Evolutionary conservation across 1,139 yeast genomes (phyloP), one percentile per base, ranked within the genome.

Genomic region (Wickerhamomyces sp.): DNA sequence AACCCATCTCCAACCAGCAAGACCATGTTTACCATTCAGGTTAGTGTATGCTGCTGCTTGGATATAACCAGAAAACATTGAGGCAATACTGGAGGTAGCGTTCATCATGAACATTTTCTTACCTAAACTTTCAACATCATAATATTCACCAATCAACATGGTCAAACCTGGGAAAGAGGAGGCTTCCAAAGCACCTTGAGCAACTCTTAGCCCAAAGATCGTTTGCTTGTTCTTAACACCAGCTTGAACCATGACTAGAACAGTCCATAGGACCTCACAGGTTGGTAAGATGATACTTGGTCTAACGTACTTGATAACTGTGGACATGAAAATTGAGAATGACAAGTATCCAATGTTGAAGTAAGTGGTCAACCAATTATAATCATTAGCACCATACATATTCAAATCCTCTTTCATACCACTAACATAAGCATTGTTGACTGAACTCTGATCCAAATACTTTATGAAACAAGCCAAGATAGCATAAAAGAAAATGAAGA

Each of bases 271-370:
- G 4, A 52, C 30, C 33, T 55, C 65, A 44, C 28, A 76, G 70
- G 41, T 13, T 6, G 5, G 68, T 57, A 36, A 70, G 47, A 7
- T 70, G 67, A 52, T 76, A 71, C 44, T 70, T 66, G 29, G 71
- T 58, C 27, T 72, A 43, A 77, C 71, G 70, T 37, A 65, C 62
- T 72, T 62, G 4, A 74, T 59, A 33, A 62, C 63, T 29, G 72
- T 53, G 19, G 75, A 51, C 32, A 70, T 66, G 1, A 81, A 81
- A 23, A 77, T 54, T 56, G 72, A 64, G 6, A 75, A 73, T 6
- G 75, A 21, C 6, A 72, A 64, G 66, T 57, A 57, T 12, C 62
- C 62, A 27, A 54, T 51, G 23, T 50, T 52, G 42, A 47, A 58
- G 32, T 47, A 54, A 10, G 60, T 55, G 14, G 51, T 48, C 27